phyloP scores from a whole-genome alignment of 495 filamentous ascomycete species.

The Pseudotulostoma volvatum region DNA sequence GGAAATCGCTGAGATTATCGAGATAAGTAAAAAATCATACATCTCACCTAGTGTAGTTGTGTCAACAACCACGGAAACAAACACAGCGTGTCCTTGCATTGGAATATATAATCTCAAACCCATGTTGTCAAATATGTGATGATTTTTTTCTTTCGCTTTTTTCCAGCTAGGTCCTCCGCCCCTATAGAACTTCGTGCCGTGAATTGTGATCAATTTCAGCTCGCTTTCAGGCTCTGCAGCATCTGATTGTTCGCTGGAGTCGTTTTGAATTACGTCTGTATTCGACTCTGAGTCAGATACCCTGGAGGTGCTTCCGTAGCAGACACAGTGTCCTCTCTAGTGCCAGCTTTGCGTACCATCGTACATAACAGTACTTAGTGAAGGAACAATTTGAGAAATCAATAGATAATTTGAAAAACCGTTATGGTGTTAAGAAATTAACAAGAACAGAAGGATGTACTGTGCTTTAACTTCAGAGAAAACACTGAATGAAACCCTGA shows the following conservation, averaged over 20 bases:
- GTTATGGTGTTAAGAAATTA: neutral
- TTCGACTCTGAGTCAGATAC: neutral
- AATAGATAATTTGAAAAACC: too few relatives aligned
- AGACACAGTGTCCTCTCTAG: neutral
- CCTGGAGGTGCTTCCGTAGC: neutral
- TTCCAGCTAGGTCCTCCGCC: neutral
- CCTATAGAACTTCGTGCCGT: neutral
- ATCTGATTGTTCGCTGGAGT: neutral
- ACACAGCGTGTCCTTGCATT: neutral
- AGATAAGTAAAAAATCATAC: too few relatives aligned
- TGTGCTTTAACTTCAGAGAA: neutral
- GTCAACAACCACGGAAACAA: neutral
- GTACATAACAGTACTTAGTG: neutral
- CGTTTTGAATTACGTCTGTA: neutral
- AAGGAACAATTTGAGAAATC: too few relatives aligned
- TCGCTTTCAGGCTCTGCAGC: neutral
- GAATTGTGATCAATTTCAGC: neutral
- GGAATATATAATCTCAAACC: neutral
- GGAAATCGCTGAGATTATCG: too few relatives aligned
- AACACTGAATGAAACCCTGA: neutral
- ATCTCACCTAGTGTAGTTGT: too few relatives aligned
- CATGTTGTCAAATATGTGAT: neutral
- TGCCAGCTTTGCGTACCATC: neutral
- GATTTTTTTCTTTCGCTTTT: neutral
- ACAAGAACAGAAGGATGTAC: neutral